A percentile compares a stretch with the other conserved stretches of the same genome.
phyloP scores from a whole-genome alignment of 768 basidiomycete species.

The Suillus placidus region DNA sequence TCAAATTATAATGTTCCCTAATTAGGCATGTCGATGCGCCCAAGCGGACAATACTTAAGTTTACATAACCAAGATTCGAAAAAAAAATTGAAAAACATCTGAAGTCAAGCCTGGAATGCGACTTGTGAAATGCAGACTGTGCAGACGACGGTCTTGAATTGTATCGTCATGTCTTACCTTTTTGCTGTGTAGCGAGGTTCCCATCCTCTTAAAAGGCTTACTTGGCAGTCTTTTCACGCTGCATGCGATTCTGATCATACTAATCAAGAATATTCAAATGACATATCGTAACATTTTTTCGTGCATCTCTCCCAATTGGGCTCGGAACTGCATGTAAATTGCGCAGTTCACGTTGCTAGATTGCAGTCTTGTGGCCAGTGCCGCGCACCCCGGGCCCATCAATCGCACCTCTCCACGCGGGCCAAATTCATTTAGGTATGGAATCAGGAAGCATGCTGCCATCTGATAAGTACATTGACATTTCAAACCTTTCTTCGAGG shows the following conservation, averaged over 20 bases:
- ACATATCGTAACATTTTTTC: neutral
- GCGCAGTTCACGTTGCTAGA: neutral
- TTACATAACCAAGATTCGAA: neutral
- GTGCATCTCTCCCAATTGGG: neutral
- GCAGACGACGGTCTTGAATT: neutral
- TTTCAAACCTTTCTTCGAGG: slow-evolving; percentile 7
- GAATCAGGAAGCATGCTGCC: neutral
- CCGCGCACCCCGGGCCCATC: too few species aligned
- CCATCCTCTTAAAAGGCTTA: neutral
- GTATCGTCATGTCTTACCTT: neutral
- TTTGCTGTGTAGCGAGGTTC: neutral
- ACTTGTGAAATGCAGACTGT: neutral
- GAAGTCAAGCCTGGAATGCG: neutral
- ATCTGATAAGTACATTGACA: slow-evolving; percentile 5
- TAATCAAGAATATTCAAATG: neutral
- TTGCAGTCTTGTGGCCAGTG: neutral
- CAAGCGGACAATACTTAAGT: too few species aligned
- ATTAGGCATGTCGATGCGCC: neutral
- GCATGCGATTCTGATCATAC: neutral
- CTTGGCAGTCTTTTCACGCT: neutral
- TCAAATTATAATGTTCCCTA: too few species aligned
- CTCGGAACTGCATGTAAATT: neutral
- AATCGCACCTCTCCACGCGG: neutral
- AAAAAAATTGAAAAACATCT: neutral
- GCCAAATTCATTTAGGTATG: neutral